Evolutionary conservation across 192 early-diverging fungal genomes (phyloP), one percentile per base, ranked within the genome.

Genomic region (Glomus cerebriforme): DNA sequence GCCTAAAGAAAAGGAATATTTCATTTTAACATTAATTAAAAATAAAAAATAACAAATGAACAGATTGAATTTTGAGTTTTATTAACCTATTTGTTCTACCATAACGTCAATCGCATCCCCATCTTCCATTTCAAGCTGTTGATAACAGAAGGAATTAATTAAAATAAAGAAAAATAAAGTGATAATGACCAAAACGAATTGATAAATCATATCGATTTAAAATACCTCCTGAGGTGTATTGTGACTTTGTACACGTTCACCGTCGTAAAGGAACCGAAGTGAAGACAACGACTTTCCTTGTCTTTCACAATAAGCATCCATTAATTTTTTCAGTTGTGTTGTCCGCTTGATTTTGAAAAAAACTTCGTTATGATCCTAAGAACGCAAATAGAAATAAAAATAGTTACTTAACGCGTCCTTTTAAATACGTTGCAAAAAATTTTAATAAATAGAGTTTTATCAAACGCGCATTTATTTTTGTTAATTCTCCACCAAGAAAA

Each of bases 311-410:
- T 96, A 99, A 10, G 97, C 95, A 68, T 96, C 94, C 95, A 99
- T 97, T 69, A 99, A 85, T 79, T 97, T 97, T 69, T 92, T 91
- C 29, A 99, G 89, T 75, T 92, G 94, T 34, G 97, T 98, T 12
- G 91, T 87, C 43, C 93, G 90, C 86, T 98, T 99, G 85, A 99
- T 99, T 87, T 97, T 99, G 88, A 99, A 99, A 84, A 92, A 92
- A 17, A 95, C 90, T 80, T 95, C 93, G 65, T 89, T 90, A 78
- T 85, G 88, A 82, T 90, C 96, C 95, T 95, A 59, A 10, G 64
- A 27, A 45, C 6, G 29, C 47, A 65, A 70, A n/a, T 15, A 72
- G 31, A 68, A 58, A 17, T 39, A 29, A 32, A 63, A 32, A 3
- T 76, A 37, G 39, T 39, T 72, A 22, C 31, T 54, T 37, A 19